A percentile compares a stretch with the other conserved stretches of the same genome.
Conservation (phyloP, 257 asterid genomes). For the Misopates orontium region DNA sequence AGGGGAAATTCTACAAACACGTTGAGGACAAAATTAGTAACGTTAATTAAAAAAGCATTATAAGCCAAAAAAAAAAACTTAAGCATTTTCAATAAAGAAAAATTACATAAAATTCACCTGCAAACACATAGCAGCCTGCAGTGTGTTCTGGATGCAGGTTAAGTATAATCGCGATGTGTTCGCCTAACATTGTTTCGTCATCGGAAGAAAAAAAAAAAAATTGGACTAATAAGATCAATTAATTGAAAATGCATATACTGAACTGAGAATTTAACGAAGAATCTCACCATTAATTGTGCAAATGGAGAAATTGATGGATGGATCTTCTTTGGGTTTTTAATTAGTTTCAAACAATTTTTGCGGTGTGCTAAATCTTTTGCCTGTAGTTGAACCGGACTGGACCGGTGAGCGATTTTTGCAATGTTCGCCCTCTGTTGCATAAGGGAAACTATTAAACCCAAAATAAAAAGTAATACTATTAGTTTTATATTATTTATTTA, state of each 20-base stretch:
- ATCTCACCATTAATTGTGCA: neutral
- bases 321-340: neutral
- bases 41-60: neutral
- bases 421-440: too few relatives aligned
- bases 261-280: neutral
- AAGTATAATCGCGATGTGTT: conserved; percentile 64
- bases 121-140: conserved; percentile 92
- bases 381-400: too few relatives aligned
- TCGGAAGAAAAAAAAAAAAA: neutral
- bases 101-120: conserved; percentile 51
- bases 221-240: neutral
- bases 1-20: conserved; percentile 87
- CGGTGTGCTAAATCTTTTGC: too few relatives aligned
- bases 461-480: too few relatives aligned
- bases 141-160: conserved; percentile 79
- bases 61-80: conserved; percentile 15
- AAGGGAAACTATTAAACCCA: too few relatives aligned
- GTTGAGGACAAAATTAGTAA: conserved; percentile 11
- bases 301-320: neutral
- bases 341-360: too few relatives aligned
- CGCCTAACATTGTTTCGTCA: conserved; percentile 37
- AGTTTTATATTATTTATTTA: too few relatives aligned
- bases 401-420: too few relatives aligned
- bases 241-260: neutral
- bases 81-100: neutral